A percentile compares a stretch with the other conserved stretches of the same genome.
These are phyloP conservation scores for Boehmeria nivea DNA, from an alignment of 306 rosid species.

Conservation along the genomic window DNA sequence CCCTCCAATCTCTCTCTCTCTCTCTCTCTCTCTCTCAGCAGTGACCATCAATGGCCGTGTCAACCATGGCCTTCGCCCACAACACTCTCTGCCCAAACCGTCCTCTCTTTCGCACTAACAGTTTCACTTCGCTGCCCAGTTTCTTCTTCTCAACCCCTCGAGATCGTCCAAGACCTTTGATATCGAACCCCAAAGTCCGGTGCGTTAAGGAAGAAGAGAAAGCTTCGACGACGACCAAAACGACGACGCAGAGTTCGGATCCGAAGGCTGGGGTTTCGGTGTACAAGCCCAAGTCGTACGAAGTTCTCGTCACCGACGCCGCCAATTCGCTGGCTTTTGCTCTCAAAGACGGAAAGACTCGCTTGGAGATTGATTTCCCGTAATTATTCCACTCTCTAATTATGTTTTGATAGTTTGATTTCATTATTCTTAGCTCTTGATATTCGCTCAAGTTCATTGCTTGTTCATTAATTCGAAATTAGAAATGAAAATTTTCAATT, in stretches of 20 bases:
- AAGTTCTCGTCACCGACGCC: slow-evolving; percentile 74
- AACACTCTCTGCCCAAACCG: slow-evolving; percentile 7
- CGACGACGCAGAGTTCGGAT: slow-evolving; percentile 16
- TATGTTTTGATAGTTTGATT: too few species aligned
- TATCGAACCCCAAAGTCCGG: slow-evolving; percentile 23
- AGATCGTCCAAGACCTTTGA: slow-evolving; percentile 11
- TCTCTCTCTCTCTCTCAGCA: background rate
- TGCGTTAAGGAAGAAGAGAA: slow-evolving; percentile 39
- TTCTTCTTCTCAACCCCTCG: slow-evolving; percentile 7
- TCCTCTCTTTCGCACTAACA: background rate
- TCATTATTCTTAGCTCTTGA: too few species aligned
- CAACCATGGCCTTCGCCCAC: slow-evolving; percentile 24
- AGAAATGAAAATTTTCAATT: too few species aligned
- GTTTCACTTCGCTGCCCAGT: slow-evolving; percentile 24
- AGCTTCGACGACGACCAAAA: slow-evolving; percentile 10
- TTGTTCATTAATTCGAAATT: too few species aligned
- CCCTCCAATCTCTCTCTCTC: background rate
- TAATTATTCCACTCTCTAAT: slow-evolving; percentile 8
- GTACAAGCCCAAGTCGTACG: slow-evolving; percentile 84
- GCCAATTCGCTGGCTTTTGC: slow-evolving; percentile 72
- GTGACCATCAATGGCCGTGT: background rate
- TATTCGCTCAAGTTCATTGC: background rate
- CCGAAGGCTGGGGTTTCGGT: slow-evolving; percentile 67
- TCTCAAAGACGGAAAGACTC: slow-evolving; percentile 59
- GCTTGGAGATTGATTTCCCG: slow-evolving; percentile 97